Base-by-base conservation (phyloP, 352 stramenopile species). In the Thraustochytrium sp. region DNA sequence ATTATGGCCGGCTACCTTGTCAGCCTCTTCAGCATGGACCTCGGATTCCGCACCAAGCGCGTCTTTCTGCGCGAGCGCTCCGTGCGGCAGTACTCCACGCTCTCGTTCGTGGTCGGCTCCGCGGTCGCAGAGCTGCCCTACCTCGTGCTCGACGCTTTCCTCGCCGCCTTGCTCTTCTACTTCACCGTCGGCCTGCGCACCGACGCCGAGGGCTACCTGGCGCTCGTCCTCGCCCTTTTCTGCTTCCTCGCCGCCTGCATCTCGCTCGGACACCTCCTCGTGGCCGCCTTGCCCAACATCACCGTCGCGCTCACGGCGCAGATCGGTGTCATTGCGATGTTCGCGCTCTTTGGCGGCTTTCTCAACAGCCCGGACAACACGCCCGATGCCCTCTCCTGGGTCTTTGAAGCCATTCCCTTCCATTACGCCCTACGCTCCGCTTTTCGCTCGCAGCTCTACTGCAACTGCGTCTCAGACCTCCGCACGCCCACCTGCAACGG, bases 281-380 rank as follows among this genome's bases (percentile, higher is more conserved):
- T 62, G 13, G 42, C 42, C 13, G 21, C 46, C 1, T 64, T 36
- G 26, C 65, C 65, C 0, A 61, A 77, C 40, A 36, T 62, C 34
- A 23, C 23, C 21, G 40, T 61, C n/a, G 65, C 65, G 11, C 9
- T 55, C 9, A 9, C 34, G 23, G 37, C 8, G 13, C 21, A 37
- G 23, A 36, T 13, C 26, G 9, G 68, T 5, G 11, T n/a, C 11
- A 21, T 62, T 21, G 38, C 42, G 1, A 13, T 77, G 26, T 77
- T 62, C 42, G 64, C 34, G 8, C 65, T 77, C 0, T 77, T 77
- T 75, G 65, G 26, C 9, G 42, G 65, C 31, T 61, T 77, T 34
- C 46, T 77, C 36, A 77, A 64, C 64, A 55, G 42, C 36, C 42
- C 23, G 26, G 36, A 68, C n/a, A 36, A 77, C 18, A 31, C 26